phyloP scores from a whole-genome alignment of 441 rosid genomes.

The Erodium moschatum region DNA sequence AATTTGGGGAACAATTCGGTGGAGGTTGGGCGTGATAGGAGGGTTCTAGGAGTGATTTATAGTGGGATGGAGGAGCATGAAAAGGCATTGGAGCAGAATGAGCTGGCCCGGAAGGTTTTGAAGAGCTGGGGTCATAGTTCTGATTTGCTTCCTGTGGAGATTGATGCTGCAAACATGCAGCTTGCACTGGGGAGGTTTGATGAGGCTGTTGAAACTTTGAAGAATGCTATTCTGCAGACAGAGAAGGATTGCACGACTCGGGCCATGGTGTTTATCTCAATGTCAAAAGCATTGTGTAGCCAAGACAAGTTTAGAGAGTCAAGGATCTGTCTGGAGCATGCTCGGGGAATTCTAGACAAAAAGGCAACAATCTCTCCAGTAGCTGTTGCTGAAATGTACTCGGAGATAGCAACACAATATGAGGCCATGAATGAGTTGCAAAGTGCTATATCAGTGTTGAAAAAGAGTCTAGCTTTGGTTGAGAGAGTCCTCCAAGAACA shows the following conservation, averaged over 20 bases:
- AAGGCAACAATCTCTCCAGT: slow-evolving; percentile 50
- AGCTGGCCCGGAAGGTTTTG: slow-evolving; percentile 59
- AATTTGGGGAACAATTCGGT: slow-evolving; percentile 69
- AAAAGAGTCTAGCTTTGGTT: slow-evolving; percentile 55
- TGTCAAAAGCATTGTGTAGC: slow-evolving; percentile 72
- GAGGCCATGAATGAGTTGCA: slow-evolving; percentile 84
- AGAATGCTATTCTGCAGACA: slow-evolving; percentile 51
- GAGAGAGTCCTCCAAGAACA: slow-evolving; percentile 83
- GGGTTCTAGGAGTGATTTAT: slow-evolving; percentile 72
- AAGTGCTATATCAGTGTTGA: slow-evolving; percentile 62
- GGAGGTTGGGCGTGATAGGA: slow-evolving; percentile 82
- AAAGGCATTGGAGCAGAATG: slow-evolving; percentile 81
- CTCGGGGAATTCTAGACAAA: slow-evolving; percentile 68
- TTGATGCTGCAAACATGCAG: slow-evolving; percentile 82
- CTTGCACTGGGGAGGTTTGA: slow-evolving; percentile 70
- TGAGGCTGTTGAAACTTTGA: slow-evolving; percentile 60
- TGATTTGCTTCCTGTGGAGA: slow-evolving; percentile 65
- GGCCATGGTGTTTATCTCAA: slow-evolving; percentile 62
- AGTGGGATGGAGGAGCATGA: slow-evolving; percentile 75
- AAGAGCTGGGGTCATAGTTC: slow-evolving; percentile 75
- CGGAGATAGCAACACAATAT: slow-evolving; percentile 81
- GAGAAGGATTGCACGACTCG: slow-evolving; percentile 64
- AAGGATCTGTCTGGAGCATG: slow-evolving; percentile 67
- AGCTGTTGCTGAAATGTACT: slow-evolving; percentile 80
- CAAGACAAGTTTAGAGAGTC: slow-evolving; percentile 60